These are phyloP conservation scores for Botrytis paeoniae DNA, from an alignment of 2,329 filamentous ascomycete species.

Conservation along the genomic window DNA sequence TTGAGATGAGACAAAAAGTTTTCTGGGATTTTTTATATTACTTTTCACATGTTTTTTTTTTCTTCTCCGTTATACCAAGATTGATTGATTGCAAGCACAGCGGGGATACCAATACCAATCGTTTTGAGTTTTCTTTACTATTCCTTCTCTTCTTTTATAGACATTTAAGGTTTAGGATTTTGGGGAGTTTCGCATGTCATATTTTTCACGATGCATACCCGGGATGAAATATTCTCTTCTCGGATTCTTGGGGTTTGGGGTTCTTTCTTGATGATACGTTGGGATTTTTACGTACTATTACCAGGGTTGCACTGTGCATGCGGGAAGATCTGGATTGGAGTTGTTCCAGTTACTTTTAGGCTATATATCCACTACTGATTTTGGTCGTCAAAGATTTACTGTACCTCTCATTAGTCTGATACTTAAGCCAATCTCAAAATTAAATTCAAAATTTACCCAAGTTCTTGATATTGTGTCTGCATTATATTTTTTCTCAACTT, in stretches of 20 bases:
- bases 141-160: neutral
- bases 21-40: neutral
- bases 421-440: neutral
- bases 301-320: slow-evolving; percentile 2
- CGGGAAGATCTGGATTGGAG: slow-evolving; percentile 5
- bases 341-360: slow-evolving; percentile 3
- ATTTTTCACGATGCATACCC: neutral
- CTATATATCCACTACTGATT: neutral
- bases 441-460: neutral
- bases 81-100: slow-evolving; percentile 17
- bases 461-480: neutral
- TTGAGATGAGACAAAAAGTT: slow-evolving; percentile 17
- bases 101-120: slow-evolving; percentile 18
- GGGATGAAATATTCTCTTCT: neutral
- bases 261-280: neutral
- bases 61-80: neutral
- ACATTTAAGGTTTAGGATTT: neutral
- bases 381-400: neutral
- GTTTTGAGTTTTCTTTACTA: slow-evolving; percentile 7
- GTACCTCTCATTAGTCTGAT: neutral
- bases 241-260: neutral
- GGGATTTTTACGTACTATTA: neutral
- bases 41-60: neutral
- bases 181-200: neutral
- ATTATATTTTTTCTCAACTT: neutral